Evolutionary conservation across 345 rosid genomes (phyloP), one percentile per base, ranked within the genome.

Genomic region (Rhodamnia rubescens): DNA sequence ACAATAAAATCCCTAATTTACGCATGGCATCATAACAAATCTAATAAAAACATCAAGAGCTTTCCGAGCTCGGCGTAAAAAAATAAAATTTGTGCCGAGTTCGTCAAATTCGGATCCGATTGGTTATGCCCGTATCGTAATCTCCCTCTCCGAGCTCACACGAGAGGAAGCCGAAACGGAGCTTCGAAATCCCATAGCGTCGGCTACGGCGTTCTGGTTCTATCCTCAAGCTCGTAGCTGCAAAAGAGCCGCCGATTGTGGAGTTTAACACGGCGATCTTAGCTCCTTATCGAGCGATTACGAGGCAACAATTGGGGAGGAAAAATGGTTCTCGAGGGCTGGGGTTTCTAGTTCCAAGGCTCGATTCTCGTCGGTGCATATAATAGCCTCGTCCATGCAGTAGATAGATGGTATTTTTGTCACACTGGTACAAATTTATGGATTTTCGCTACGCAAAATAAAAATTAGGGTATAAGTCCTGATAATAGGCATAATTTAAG

Each of bases 331-430:
- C 87, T 18, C 94, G 92, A 98, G 95, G 92, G 88, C 98, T 18
- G 97, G 95, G 5, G 95, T 93, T 88, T 92, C 92, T 86, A 90
- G 95, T 89, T 93, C 98, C 87, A 94, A 95, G 86, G 98, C 95
- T 56, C 91, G 75, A 88, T 96, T 85, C 92, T 96, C 64, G 90
- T 94, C 83, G 97, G 99, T 50, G 99, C 98, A 90, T 97, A 98
- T 95, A 58, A 74, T 84, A 82, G 52, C 61, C 83, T 82, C 22
- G 49, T n/a, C 42, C 32, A 15, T 21, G n/a, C n/a, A n/a, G n/a
- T n/a, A n/a, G n/a, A 27, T 0, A 4, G 20, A 3, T n/a, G 16
- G 7, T 16, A 3, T 61, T 3, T 61, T 61, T 0, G 2, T 61
- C 74, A 61, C 2, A 27, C 21, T 6, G 14, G 10, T 27, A 27